Base-by-base conservation (phyloP, 495 filamentous ascomycete genomes). In the Daldinia childiae region DNA sequence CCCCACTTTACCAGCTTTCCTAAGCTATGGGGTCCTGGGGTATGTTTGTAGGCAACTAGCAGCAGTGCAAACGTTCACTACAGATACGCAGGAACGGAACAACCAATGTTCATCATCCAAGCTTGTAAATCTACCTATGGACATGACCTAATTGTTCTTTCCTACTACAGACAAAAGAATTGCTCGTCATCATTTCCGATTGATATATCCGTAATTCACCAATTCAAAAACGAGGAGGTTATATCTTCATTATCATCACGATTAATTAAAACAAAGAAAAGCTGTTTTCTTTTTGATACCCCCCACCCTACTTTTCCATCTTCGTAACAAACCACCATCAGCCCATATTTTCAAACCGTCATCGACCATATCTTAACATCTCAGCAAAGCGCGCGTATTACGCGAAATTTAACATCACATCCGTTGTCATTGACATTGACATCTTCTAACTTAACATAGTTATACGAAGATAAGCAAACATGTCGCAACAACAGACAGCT, bases 401-500 rank as follows among this genome's bases (percentile, higher is more conserved):
- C 62, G 62, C 59, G 45, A 39, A 58, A 38, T 62, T 58, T 15
- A 4, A 66, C 19, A 45, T 55, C 26, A 24, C 52, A 34, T 55
- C 38, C 36, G 21, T 58, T 24, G 48, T 17, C 32, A 57, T 48
- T 51, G 14, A 57, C 30, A 57, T 48, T 51, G 11, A 38, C 30
- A 57, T 57, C 6, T 32, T 19, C 6, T 21, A 38, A 15, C 19
- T 9, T 52, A 19, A 39, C 55, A 11, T 14, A n/a, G n/a, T n/a
- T n/a, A 51, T 45, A 32, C 27, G 5, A 43, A 17, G 36, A 4
- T 32, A 38, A 72, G 51, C 64, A 63, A 77, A 52, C 27, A 82
- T 83, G 80, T 80, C 82, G 52, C 81, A 81, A 61, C 68, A 76
- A 56, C 65, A 72, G 34, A 64, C 80, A 14, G 78, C 76, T 54